Base-by-base conservation (phyloP, 1,284 basidiomycete species). In the Trametes hirsuta region DNA sequence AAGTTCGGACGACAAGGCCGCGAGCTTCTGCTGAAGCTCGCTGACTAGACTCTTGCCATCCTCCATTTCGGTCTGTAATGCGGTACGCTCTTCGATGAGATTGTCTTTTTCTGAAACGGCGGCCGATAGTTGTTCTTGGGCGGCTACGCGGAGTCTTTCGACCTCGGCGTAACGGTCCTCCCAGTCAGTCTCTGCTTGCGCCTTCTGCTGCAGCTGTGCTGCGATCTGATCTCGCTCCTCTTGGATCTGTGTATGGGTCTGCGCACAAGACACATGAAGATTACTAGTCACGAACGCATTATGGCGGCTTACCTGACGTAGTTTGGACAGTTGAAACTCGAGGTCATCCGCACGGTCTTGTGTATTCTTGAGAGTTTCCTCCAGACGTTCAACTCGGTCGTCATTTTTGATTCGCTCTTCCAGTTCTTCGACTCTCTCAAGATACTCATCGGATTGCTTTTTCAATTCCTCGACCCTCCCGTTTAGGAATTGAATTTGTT, bases 391-490 rank as follows among this genome's bases (percentile, higher is more conserved):
- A 21, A 86, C 85, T 37, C 89, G 86, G 72, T 93, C 90, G 68
- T 93, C 91, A 62, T 83, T 85, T 71, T 93, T 84, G 25, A 93
- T 87, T 64, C 91, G 90, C 65, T 93, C 91, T 68, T 91, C 84
- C 34, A 93, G 74, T 66, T 92, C 90, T 34, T 83, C 84, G 22
- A 87, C 79, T 58, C 83, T 79, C 47, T 84, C 80, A 59, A 83
- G 79, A 63, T 81, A 78, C 44, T 82, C 77, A 56, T 84, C 82
- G 4, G 83, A 78, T 62, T 86, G 79, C 35, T 80, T 75, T 51
- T 80, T 83, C 35, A 84, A 71, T 47, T 87, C 85, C 42, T 78
- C 76, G n/a, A 83, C 71, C 2, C 82, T 78, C 1, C 79, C 81
- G 60, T 80, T 83, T 18, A 81, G 76, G 30, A 85, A 75, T 65